A percentile compares a stretch with the other conserved stretches of the same genome.
Conservation (phyloP, 768 basidiomycete species). For the Leccinum longicurvipes region DNA sequence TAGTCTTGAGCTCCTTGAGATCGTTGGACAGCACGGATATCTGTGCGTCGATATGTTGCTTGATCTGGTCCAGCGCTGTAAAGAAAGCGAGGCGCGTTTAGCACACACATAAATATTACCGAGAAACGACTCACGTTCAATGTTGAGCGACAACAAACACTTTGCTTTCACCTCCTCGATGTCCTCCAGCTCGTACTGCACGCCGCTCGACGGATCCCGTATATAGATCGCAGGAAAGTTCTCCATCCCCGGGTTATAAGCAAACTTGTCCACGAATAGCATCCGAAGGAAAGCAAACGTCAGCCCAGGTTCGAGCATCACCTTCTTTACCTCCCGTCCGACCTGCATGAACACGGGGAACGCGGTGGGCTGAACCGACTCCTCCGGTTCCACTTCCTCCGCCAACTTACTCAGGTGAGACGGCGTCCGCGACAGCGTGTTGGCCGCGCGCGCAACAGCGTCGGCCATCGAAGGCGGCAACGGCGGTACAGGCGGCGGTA, state of each 20-base stretch:
- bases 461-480: constrained; percentile 49
- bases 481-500: constrained; percentile 42
- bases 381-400: constrained; percentile 20
- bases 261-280: constrained; percentile 92
- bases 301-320: constrained; percentile 62
- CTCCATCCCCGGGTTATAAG: constrained; percentile 88
- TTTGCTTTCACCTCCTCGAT: constrained; percentile 88
- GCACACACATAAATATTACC: neutral
- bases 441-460: constrained; percentile 14
- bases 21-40: constrained; percentile 83
- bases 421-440: neutral
- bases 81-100: neutral
- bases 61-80: constrained; percentile 94
- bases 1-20: constrained; percentile 79
- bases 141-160: constrained; percentile 86
- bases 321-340: constrained; percentile 89
- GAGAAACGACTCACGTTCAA: constrained; percentile 77
- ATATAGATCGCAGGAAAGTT: constrained; percentile 97
- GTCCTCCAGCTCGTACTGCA: constrained; percentile 95
- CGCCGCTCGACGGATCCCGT: constrained; percentile 85
- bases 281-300: constrained; percentile 76
- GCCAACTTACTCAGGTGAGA: constrained; percentile 16
- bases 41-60: constrained; percentile 93
- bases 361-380: constrained; percentile 19
- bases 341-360: constrained; percentile 85